phyloP scores from a whole-genome alignment of 495 filamentous ascomycete genomes.

The Hypoxylon rickii region DNA sequence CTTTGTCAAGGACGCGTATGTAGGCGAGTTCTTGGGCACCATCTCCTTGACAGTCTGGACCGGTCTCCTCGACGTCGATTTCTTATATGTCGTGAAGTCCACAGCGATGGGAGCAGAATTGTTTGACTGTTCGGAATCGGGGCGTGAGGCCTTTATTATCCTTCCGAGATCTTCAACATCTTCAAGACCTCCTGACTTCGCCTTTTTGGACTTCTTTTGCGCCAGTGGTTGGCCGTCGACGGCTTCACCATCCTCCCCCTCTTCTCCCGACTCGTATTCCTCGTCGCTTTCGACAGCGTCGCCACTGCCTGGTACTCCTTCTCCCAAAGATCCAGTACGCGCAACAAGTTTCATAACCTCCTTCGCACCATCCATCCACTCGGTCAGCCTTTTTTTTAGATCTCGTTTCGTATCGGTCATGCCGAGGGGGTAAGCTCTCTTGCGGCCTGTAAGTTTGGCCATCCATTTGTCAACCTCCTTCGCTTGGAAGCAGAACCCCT shows the following conservation, averaged over 20 bases:
- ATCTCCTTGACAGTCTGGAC: constrained; percentile 73
- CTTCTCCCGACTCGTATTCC: constrained; percentile 61
- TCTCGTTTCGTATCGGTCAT: constrained; percentile 84
- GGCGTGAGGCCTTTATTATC: constrained; percentile 56
- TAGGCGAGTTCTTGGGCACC: constrained; percentile 89
- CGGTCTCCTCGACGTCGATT: constrained; percentile 52
- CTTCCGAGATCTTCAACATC: constrained; percentile 87
- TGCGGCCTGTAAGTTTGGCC: constrained; percentile 83
- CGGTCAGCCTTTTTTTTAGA: constrained; percentile 62
- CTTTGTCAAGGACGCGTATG: constrained; percentile 84
- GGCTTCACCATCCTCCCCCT: constrained; percentile 64
- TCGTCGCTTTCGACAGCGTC: constrained; percentile 83
- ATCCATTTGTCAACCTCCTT: constrained; percentile 92
- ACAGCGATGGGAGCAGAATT: constrained; percentile 65
- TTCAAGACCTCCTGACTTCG: constrained; percentile 53
- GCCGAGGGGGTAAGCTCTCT: constrained; percentile 80
- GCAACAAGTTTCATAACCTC: constrained; percentile 68
- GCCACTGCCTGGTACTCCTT: constrained; percentile 80
- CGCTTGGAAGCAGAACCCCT: constrained; percentile 91
- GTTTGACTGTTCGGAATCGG: constrained; percentile 42
- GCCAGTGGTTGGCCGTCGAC: constrained; percentile 49
- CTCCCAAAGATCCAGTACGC: constrained; percentile 68
- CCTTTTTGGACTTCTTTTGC: constrained; percentile 41
- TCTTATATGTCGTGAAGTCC: constrained; percentile 77
- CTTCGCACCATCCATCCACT: constrained; percentile 78